Conservation (phyloP, 352 stramenopile genomes). For the Globisporangium solare region DNA sequence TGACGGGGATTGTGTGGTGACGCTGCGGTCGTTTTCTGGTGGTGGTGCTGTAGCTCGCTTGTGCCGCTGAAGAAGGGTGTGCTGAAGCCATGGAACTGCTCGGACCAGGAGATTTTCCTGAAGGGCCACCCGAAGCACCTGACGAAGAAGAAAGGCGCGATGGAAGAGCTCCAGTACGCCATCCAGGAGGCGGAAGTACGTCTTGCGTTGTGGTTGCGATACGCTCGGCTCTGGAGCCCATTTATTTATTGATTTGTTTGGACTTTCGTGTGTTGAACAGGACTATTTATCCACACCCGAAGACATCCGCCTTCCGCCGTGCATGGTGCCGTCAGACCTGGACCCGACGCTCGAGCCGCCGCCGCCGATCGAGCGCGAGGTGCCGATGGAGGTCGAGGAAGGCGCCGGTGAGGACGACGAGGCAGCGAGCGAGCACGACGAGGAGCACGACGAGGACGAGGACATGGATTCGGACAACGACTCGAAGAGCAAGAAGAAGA, state of each 20-base stretch:
- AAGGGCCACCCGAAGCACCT: constrained; percentile 67
- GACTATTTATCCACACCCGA: constrained; percentile 74
- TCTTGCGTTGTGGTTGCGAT: constrained; percentile 1
- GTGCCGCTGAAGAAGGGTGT: constrained; percentile 63
- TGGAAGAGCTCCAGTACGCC: constrained; percentile 42
- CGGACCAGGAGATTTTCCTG: constrained; percentile 57
- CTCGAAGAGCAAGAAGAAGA: constrained; percentile 25
- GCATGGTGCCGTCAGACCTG: constrained; percentile 82
- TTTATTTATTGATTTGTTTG: neutral
- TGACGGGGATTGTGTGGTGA: neutral
- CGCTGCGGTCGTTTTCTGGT: neutral
- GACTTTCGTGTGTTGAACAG: constrained; percentile 15
- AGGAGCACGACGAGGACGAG: constrained; percentile 10
- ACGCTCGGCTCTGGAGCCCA: no score
- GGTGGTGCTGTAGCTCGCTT: constrained; percentile 32
- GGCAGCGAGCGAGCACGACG: constrained; percentile 15
- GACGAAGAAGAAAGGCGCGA: constrained; percentile 54
- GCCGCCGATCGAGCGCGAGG: constrained; percentile 26
- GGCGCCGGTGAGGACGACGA: constrained; percentile 24
- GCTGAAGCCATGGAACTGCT: constrained; percentile 67
- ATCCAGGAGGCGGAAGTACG: constrained; percentile 57
- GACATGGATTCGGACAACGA: constrained; percentile 18
- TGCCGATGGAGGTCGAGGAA: constrained; percentile 23
- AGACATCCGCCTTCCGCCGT: constrained; percentile 62
- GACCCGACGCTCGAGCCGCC: constrained; percentile 69